These are phyloP conservation scores for Trametes hirsuta DNA, from an alignment of 1,284 basidiomycete genomes.

Conservation along the genomic window DNA sequence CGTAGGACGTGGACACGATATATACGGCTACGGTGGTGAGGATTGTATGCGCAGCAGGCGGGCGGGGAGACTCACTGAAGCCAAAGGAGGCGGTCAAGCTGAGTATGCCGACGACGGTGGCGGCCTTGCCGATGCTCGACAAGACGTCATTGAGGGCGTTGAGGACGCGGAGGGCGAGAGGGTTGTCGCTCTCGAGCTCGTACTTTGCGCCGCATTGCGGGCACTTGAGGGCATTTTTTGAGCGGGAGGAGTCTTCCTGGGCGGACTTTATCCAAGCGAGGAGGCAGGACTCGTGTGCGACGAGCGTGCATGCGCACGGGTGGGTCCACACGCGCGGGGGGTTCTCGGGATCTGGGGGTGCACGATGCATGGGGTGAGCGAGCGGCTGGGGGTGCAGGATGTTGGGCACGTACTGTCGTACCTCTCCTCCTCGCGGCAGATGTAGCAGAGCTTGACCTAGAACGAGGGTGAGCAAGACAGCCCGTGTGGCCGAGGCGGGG, in stretches of 20 bases:
- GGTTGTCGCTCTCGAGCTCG: constrained; percentile 65
- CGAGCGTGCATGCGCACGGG: constrained; percentile 76
- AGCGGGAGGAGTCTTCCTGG: constrained; percentile 53
- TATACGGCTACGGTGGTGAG: constrained; percentile 53
- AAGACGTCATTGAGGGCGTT: constrained; percentile 51
- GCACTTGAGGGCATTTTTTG: constrained; percentile 71
- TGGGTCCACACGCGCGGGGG: constrained; percentile 69
- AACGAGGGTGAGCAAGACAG: not conserved
- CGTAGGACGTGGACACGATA: constrained; percentile 65
- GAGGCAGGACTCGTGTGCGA: constrained; percentile 79
- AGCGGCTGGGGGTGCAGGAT: constrained; percentile 1
- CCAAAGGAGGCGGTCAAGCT: constrained; percentile 46
- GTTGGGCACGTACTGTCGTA: constrained; percentile 49
- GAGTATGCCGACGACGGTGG: constrained; percentile 50
- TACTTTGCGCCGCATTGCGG: constrained; percentile 75
- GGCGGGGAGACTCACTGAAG: constrained; percentile 38
- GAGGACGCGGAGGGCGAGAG: constrained; percentile 51
- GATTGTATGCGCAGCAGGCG: not conserved
- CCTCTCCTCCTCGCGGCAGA: constrained; percentile 74
- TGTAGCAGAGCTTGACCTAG: constrained; percentile 76
- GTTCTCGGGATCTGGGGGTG: constrained; percentile 41
- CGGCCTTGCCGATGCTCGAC: constrained; percentile 50
- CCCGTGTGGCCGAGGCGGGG: not conserved
- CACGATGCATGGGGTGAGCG: not conserved
- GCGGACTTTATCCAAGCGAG: constrained; percentile 76